Conservation (phyloP, 441 rosid genomes). For the Adansonia grandidieri region DNA sequence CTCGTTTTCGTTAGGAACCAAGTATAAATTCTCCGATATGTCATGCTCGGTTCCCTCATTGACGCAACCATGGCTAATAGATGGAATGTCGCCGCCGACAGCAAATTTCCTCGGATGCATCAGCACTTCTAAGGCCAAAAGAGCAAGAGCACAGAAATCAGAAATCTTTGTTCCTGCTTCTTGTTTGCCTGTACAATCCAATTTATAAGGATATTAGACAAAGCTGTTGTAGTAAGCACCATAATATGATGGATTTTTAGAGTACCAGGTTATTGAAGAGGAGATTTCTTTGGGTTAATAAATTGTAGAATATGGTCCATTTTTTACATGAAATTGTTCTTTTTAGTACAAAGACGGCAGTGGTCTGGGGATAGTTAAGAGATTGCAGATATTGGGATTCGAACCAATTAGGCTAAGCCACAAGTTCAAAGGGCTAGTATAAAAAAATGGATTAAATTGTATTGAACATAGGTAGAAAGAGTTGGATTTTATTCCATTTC, state of each 20-base stretch:
- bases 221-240: background rate
- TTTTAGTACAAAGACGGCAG: too few species aligned
- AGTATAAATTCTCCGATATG: background rate
- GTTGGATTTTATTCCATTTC: too few species aligned
- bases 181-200: constrained; percentile 13
- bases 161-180: constrained; percentile 20
- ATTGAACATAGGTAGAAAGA: too few species aligned
- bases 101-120: background rate
- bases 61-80: background rate
- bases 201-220: background rate
- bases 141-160: constrained; percentile 21
- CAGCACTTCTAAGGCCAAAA: constrained; percentile 1
- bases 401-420: too few species aligned
- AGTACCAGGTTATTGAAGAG: background rate
- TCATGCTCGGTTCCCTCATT: background rate
- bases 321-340: too few species aligned
- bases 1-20: constrained; percentile 5
- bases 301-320: background rate
- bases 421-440: too few species aligned
- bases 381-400: too few species aligned
- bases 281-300: background rate
- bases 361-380: too few species aligned
- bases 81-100: background rate
- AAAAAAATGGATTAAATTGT: too few species aligned
- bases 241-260: background rate